Conservation (phyloP, 108 stramenopile species). For the Nitzschia sp. region DNA sequence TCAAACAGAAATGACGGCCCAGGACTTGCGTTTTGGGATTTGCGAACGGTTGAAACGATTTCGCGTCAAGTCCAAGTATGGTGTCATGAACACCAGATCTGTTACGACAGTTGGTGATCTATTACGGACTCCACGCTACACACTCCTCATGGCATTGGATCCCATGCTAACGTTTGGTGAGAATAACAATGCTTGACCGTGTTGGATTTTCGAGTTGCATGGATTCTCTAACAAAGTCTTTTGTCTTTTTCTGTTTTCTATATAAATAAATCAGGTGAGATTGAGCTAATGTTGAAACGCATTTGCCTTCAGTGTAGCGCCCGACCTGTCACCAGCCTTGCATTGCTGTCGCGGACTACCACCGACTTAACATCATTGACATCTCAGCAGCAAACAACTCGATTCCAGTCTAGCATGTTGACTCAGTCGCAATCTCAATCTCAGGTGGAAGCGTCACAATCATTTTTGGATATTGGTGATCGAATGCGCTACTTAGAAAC, state of each 20-base stretch:
- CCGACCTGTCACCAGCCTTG: constrained; percentile 34
- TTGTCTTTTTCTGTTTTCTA: no score
- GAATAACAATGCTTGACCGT: constrained; percentile 3
- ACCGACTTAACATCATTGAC: neutral
- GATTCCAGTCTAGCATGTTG: neutral
- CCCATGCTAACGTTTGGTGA: constrained; percentile 71
- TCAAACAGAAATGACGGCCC: constrained; percentile 4
- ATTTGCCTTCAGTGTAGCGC: constrained; percentile 49
- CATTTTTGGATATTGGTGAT: neutral
- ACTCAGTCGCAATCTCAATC: neutral
- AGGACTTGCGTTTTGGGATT: constrained; percentile 18
- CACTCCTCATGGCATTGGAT: constrained; percentile 62
- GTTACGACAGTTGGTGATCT: constrained; percentile 48
- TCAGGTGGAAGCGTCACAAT: neutral
- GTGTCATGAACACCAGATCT: constrained; percentile 39
- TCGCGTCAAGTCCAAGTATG: constrained; percentile 11
- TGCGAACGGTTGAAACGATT: constrained; percentile 21
- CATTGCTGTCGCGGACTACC: constrained; percentile 27
- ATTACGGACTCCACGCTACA: constrained; percentile 38
- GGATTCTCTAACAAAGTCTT: no score
- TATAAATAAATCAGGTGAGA: constrained; percentile 45
- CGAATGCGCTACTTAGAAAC: constrained; percentile 53
- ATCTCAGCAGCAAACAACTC: constrained; percentile 1
- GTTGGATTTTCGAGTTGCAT: neutral
- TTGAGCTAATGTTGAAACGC: constrained; percentile 41